Evolutionary conservation across 768 basidiomycete genomes (phyloP).

Genomic region (Phylloporus sp.): DNA sequence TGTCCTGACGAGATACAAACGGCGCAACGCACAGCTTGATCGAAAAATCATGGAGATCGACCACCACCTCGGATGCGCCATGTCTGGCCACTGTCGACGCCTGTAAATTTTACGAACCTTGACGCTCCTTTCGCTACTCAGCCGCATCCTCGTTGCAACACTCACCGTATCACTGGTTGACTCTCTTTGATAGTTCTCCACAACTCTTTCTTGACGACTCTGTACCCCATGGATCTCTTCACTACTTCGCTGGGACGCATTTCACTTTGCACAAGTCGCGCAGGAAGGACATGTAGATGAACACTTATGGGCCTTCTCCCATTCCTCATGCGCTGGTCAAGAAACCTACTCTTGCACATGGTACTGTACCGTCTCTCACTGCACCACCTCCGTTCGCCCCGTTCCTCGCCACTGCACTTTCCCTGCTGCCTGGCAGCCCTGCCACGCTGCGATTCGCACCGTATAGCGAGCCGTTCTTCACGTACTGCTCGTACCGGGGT

Average conservation of each 20-base stretch:
- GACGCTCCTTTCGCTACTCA: conserved; percentile 21
- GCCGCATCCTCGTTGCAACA: conserved; percentile 15
- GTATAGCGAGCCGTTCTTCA: conserved; percentile 86
- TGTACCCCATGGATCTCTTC: conserved; percentile 23
- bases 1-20: too few relatives aligned
- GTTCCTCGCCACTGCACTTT: conserved; percentile 57
- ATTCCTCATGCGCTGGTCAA: conserved; percentile 44
- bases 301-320: conserved; percentile 84
- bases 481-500: conserved; percentile 66
- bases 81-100: too few relatives aligned
- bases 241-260: conserved; percentile 80
- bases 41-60: too few relatives aligned
- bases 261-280: conserved; percentile 77
- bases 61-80: too few relatives aligned
- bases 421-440: conserved; percentile 79
- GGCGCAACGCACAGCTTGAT: too few relatives aligned
- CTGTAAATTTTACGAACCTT: conserved; percentile 23
- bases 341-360: conserved; percentile 15
- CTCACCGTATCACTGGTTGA: conserved; percentile 17
- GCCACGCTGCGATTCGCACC: conserved; percentile 65
- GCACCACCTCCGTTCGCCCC: conserved; percentile 59
- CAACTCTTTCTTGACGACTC: conserved; percentile 13
- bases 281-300: conserved; percentile 58
- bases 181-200: conserved; percentile 29
- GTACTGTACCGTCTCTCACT: conserved; percentile 59